Evolutionary conservation across 1,139 yeast species (phyloP).

Genomic region (Kurtzmaniella quercitrusa): DNA sequence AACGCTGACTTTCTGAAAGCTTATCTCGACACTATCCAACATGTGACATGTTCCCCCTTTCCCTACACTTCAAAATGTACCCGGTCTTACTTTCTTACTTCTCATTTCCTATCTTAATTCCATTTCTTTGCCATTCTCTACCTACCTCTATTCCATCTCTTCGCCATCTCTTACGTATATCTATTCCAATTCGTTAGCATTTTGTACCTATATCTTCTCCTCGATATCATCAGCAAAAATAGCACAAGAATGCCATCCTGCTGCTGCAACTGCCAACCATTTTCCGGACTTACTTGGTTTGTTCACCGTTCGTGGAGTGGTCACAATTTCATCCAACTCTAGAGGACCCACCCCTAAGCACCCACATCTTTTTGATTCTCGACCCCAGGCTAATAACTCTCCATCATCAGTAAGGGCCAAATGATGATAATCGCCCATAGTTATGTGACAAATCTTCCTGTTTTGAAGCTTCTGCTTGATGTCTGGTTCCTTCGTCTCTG

Average conservation of each 20-base stretch:
- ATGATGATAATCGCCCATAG: conserved; percentile 72
- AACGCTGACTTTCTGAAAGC: no score
- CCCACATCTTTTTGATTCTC: conserved; percentile 61
- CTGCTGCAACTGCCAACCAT: conserved; percentile 55
- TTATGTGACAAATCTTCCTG: conserved; percentile 49
- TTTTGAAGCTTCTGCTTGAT: conserved; percentile 46
- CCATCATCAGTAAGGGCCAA: conserved; percentile 63
- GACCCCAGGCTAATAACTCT: conserved; percentile 64
- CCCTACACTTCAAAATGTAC: no score
- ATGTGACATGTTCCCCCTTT: no score
- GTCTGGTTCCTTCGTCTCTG: conserved; percentile 15
- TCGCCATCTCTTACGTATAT: neutral
- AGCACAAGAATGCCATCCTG: conserved; percentile 83
- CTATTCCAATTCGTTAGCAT: no score
- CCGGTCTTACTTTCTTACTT: no score
- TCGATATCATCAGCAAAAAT: conserved; percentile 17
- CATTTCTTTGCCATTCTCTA: no score
- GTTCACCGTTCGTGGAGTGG: conserved; percentile 3
- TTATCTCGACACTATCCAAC: no score
- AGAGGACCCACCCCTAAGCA: conserved; percentile 62
- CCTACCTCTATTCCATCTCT: neutral
- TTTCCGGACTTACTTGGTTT: conserved; percentile 27
- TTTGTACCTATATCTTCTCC: neutral
- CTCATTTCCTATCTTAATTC: no score
- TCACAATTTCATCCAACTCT: conserved; percentile 1